A percentile compares a stretch with the other conserved stretches of the same genome.
Evolutionary conservation across 495 filamentous ascomycete genomes (phyloP).

Genomic region (Cudoniella acicularis): DNA sequence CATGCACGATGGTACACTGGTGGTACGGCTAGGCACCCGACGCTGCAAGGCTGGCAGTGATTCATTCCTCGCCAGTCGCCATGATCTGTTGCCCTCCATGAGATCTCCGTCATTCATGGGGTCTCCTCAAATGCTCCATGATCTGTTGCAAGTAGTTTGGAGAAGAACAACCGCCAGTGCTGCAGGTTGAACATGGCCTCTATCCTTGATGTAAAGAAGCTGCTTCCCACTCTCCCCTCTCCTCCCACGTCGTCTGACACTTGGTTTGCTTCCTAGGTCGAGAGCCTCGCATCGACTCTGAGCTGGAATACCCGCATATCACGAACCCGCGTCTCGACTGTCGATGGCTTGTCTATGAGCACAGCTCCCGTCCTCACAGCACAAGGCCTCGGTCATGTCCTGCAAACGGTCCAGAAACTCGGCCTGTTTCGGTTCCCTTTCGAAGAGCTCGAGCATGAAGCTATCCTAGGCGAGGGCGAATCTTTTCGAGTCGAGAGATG

Average conservation of each 20-base stretch:
- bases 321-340: conserved; percentile 28
- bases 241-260: neutral
- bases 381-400: conserved; percentile 26
- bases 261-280: conserved; percentile 7
- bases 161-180: neutral
- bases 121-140: too few species aligned
- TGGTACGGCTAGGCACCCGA: too few species aligned
- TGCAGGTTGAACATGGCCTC: neutral
- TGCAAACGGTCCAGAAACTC: conserved; percentile 29
- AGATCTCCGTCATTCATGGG: too few species aligned
- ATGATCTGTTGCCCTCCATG: too few species aligned
- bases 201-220: neutral
- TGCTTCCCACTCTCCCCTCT: neutral
- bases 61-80: too few species aligned
- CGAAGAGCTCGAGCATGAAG: conserved; percentile 28
- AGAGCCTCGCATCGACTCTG: conserved; percentile 16
- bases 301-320: conserved; percentile 26
- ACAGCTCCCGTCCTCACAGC: conserved; percentile 13
- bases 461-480: conserved; percentile 30
- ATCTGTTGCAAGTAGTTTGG: neutral
- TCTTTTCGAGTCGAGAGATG: conserved; percentile 31
- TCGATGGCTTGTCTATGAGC: conserved; percentile 25
- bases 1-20: too few species aligned
- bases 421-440: conserved; percentile 22
- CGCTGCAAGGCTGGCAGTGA: too few species aligned